A percentile compares a stretch with the other conserved stretches of the same genome.
phyloP scores from a whole-genome alignment of 2,329 filamentous ascomycete species.

The Pseudocercospora macadamiae region DNA sequence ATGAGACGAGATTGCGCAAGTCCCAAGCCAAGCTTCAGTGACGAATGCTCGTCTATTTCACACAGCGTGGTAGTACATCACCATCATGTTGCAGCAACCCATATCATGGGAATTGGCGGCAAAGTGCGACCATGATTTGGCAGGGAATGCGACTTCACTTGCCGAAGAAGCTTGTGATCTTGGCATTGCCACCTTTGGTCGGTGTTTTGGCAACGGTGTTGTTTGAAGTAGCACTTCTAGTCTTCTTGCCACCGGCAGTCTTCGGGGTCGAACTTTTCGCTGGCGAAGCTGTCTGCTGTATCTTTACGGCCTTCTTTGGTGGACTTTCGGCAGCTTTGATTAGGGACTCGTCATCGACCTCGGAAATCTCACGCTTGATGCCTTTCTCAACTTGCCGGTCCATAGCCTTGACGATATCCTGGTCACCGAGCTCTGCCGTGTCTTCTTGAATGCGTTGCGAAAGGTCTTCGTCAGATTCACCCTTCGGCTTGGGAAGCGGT shows the following conservation, averaged over 20 bases:
- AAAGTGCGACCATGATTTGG: too few species aligned
- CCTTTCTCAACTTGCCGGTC: constrained; percentile 35
- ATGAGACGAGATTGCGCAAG: too few species aligned
- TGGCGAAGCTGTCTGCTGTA: constrained; percentile 34
- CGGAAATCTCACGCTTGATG: constrained; percentile 55
- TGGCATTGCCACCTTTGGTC: constrained; percentile 55
- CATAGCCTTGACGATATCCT: constrained; percentile 29
- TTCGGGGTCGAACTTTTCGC: constrained; percentile 21
- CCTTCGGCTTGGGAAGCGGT: constrained; percentile 48
- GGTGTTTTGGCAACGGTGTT: constrained; percentile 50
- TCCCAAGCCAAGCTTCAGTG: too few species aligned
- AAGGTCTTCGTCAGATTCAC: constrained; percentile 29
- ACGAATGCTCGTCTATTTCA: too few species aligned
- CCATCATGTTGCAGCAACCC: too few species aligned
- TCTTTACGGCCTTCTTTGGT: constrained; percentile 43
- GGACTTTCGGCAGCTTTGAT: constrained; percentile 35
- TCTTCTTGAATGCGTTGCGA: constrained; percentile 50
- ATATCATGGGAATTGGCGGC: too few species aligned
- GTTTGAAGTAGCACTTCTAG: constrained; percentile 62
- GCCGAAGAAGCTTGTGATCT: constrained; percentile 62
- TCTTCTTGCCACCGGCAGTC: constrained; percentile 43
- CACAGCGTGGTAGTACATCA: too few species aligned
- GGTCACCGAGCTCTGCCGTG: constrained; percentile 41
- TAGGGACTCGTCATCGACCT: constrained; percentile 38
- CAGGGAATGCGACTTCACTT: constrained; percentile 40